Evolutionary conservation across 2,329 filamentous ascomycete genomes (phyloP), one percentile per base, ranked within the genome.

Genomic region (Phoma sp.): DNA sequence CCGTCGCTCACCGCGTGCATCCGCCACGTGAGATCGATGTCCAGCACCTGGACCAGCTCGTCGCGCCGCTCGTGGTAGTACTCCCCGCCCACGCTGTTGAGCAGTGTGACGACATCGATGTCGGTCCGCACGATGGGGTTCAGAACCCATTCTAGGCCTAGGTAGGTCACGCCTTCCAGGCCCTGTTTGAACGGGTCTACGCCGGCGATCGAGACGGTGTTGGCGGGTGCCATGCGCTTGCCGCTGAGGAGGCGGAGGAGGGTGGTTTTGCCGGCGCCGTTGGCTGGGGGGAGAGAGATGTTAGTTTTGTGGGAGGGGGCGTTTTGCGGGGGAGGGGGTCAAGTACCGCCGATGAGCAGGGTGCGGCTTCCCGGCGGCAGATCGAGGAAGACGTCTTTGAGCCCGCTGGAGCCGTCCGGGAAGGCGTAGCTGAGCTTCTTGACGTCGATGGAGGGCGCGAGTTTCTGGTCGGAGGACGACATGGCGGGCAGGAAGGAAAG

Each of bases 1-100:
- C 95, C 95, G 70, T 99, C 95, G 1, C 87, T 91, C 5, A 99
- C 93, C 41, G 93, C 90, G 74, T 97, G 93, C 90, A 99, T 95
- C 67, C 93, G 89, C 95, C 95, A 99, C 56, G 82, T 79, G 11
- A 90, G 81, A 78, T 99, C 95, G 62, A 99, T 92, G 73, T 99
- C 95, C 32, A 99, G 84, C 59, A 99, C 93, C 1, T 77, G 75
- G 27, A 98, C 86, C 35, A 99, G 82, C 80, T 97, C 90, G 73
- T 98, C 93, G 24, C 93, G 84, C 0, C 95, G 88, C 14, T 83
- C 87, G n/a, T 0, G 89, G 75, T 90, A 99, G 64, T 86, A 84
- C 74, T 96, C 85, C 10, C 95, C 95, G 57, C 95, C 95, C 0
- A 99, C 90, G 2, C 87, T 91, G 43, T 86, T 80, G 24, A 99